Evolutionary conservation across 2,329 filamentous ascomycete genomes (phyloP).

Genomic region (Alternaria atra): DNA sequence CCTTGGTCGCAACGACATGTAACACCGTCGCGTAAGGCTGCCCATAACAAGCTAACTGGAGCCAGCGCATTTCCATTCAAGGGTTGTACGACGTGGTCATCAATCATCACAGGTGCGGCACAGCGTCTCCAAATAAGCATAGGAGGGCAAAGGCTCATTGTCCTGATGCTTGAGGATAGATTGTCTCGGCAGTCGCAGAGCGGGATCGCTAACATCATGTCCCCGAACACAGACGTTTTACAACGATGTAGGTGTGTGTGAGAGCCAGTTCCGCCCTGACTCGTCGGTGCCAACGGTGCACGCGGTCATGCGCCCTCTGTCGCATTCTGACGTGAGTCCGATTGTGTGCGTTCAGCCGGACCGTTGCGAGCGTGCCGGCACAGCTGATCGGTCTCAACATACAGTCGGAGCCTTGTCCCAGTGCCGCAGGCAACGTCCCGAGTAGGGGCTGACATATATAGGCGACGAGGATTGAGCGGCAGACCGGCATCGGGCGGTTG

Average conservation of each 20-base stretch:
- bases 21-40: conserved; percentile 26
- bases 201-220: conserved; percentile 17
- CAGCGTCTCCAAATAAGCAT: conserved; percentile 15
- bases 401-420: conserved; percentile 4
- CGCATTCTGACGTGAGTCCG: conserved; percentile 6
- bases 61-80: conserved; percentile 38
- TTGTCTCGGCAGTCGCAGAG: conserved; percentile 20
- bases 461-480: conserved; percentile 7
- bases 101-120: conserved; percentile 9
- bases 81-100: conserved; percentile 35
- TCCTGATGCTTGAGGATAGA: conserved; percentile 13
- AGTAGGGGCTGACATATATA: conserved; percentile 1
- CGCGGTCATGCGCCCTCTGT: conserved; percentile 6
- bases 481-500: conserved; percentile 8
- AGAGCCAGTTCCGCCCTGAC: conserved; percentile 10
- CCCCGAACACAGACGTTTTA: conserved; percentile 7
- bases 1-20: conserved; percentile 16
- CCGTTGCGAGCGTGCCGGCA: conserved; percentile 8
- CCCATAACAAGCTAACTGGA: conserved; percentile 38
- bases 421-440: conserved; percentile 4
- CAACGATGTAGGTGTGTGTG: conserved; percentile 1
- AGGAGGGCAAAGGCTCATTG: conserved; percentile 17
- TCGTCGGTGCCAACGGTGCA: conserved; percentile 9
- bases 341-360: conserved; percentile 3
- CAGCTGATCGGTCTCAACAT: conserved; percentile 10